Percentiles rank a stretch among this genome's conserved stretches.
Evolutionary conservation across 2,329 filamentous ascomycete species (phyloP).

Genomic region (Coniochaeta sp.): DNA sequence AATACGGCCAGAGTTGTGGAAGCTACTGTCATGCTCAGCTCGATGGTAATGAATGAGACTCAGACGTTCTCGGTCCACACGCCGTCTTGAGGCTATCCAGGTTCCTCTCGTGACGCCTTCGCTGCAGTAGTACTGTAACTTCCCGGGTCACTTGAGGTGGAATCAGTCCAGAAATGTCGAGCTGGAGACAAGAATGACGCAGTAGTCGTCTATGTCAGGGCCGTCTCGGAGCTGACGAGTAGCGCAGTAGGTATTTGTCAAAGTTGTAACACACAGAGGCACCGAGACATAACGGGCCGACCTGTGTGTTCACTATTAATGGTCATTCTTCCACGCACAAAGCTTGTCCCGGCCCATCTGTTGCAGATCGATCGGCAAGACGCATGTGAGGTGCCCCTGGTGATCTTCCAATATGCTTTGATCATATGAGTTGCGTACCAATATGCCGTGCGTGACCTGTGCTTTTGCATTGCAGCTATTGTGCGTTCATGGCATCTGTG

Average conservation of each 20-base stretch:
- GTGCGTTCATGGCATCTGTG: too few species aligned
- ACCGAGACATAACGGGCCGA: background rate
- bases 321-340: background rate
- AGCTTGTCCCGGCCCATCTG: background rate
- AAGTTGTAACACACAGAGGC: background rate
- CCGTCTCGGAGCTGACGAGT: background rate
- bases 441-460: background rate
- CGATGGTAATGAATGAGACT: too few species aligned
- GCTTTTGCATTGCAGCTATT: too few species aligned
- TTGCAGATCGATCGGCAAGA: background rate
- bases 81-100: too few species aligned
- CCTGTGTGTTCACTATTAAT: background rate
- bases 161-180: too few species aligned
- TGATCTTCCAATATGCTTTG: background rate
- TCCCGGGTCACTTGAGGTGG: background rate
- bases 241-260: background rate
- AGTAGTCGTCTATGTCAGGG: background rate
- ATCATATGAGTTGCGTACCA: background rate
- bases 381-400: background rate
- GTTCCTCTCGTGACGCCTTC: background rate
- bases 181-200: background rate
- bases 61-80: too few species aligned
- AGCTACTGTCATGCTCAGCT: background rate
- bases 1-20: background rate
- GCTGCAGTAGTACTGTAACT: background rate